Evolutionary conservation across 2,329 filamentous ascomycete genomes (phyloP).

Genomic region (Clathrospora elynae): DNA sequence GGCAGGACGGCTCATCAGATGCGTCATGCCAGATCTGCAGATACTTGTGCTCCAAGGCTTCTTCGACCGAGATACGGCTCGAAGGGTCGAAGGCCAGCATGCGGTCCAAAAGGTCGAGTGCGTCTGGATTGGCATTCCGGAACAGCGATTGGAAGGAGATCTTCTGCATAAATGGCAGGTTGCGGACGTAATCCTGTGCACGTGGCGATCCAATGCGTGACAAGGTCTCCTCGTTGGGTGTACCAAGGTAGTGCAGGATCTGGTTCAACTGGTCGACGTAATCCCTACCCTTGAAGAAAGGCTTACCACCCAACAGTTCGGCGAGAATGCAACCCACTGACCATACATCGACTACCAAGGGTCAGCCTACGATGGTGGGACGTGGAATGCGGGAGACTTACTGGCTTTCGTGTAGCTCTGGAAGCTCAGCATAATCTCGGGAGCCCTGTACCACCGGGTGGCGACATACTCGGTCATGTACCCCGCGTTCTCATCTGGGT

Average conservation of each 20-base stretch:
- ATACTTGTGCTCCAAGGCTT: slow-evolving; percentile 94
- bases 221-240: slow-evolving; percentile 92
- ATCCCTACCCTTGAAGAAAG: slow-evolving; percentile 98
- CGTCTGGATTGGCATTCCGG: slow-evolving; percentile 92
- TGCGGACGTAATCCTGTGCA: slow-evolving; percentile 97
- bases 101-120: slow-evolving; percentile 90
- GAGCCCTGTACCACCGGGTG: slow-evolving; percentile 97
- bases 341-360: slow-evolving; percentile 86
- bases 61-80: slow-evolving; percentile 89
- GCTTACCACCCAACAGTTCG: slow-evolving; percentile 90
- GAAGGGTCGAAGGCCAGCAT: slow-evolving; percentile 98
- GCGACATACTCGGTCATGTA: slow-evolving; percentile 99
- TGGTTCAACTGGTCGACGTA: slow-evolving; percentile 99
- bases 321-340: slow-evolving; percentile 97
- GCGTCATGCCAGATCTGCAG: slow-evolving; percentile 98
- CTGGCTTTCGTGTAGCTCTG: slow-evolving; percentile 99
- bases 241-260: slow-evolving; percentile 96
- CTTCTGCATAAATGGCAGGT: slow-evolving; percentile 93
- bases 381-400: slow-evolving; percentile 9
- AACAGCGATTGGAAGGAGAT: slow-evolving; percentile 87
- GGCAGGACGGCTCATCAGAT: slow-evolving; percentile 91
- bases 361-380: slow-evolving; percentile 28
- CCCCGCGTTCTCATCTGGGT: slow-evolving; percentile 96
- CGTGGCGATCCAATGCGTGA: slow-evolving; percentile 91
- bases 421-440: slow-evolving; percentile 99